phyloP scores from a whole-genome alignment of 2,329 filamentous ascomycete species.

The Parascedosporium putredinis region DNA sequence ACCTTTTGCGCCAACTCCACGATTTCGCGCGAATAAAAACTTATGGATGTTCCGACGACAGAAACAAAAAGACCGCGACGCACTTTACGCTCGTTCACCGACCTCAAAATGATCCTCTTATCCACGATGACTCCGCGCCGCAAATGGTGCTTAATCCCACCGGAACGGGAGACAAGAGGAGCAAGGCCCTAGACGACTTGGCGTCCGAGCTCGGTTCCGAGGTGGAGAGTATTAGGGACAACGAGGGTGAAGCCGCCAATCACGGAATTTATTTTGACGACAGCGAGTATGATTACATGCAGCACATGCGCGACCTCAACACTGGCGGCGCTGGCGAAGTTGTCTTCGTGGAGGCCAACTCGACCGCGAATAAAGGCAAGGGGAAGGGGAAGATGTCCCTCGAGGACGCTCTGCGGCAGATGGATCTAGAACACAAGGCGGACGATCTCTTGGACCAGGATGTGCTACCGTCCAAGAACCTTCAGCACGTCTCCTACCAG shows the following conservation, averaged over 20 bases:
- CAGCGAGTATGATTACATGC: constrained; percentile 97
- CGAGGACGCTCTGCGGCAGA: constrained; percentile 67
- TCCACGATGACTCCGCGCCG: constrained; percentile 81
- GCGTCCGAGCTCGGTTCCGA: constrained; percentile 63
- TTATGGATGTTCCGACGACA: constrained; percentile 26
- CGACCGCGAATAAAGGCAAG: constrained; percentile 56
- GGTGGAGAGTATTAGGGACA: constrained; percentile 57
- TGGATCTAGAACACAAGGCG: constrained; percentile 44
- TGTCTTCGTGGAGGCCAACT: constrained; percentile 71
- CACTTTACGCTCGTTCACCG: constrained; percentile 93
- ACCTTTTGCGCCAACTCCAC: not conserved
- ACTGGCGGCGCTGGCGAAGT: constrained; percentile 56
- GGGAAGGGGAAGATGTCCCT: constrained; percentile 66
- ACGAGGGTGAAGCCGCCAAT: constrained; percentile 92
- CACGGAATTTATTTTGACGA: constrained; percentile 94
- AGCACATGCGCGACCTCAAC: constrained; percentile 87
- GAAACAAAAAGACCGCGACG: constrained; percentile 80
- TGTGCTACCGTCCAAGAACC: constrained; percentile 68
- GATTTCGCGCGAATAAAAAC: too few relatives aligned
- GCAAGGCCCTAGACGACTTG: constrained; percentile 66
- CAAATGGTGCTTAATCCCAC: constrained; percentile 80
- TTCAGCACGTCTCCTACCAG: constrained; percentile 71
- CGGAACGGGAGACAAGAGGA: constrained; percentile 29
- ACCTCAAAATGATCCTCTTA: constrained; percentile 92
- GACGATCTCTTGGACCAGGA: constrained; percentile 59